Evolutionary conservation across 371 early-diverging fungal species (phyloP).

Genomic region (Batkoa obscura): DNA sequence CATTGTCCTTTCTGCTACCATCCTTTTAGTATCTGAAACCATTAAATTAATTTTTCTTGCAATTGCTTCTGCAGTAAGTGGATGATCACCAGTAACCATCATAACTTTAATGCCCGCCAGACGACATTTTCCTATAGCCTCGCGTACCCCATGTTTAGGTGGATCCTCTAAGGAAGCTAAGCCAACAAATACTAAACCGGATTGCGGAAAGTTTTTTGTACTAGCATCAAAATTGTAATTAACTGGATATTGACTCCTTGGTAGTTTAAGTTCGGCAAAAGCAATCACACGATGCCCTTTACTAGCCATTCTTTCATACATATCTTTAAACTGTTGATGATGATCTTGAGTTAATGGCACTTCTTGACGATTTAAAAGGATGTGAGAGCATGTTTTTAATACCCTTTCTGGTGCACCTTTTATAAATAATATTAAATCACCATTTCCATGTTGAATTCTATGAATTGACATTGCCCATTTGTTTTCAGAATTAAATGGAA

Average conservation of each 20-base stretch:
- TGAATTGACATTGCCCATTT: constrained; percentile 88
- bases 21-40: constrained; percentile 61
- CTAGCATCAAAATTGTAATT: constrained; percentile 47
- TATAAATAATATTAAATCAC: constrained; percentile 49
- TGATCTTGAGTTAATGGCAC: constrained; percentile 38
- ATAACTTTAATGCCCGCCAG: constrained; percentile 83
- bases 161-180: constrained; percentile 80
- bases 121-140: constrained; percentile 78
- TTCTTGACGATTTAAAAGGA: constrained; percentile 24
- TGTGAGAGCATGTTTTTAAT: constrained; percentile 43
- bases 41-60: constrained; percentile 83
- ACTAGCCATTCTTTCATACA: constrained; percentile 65
- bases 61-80: constrained; percentile 69
- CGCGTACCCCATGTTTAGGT: constrained; percentile 93
- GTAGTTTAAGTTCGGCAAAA: constrained; percentile 57
- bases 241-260: constrained; percentile 38
- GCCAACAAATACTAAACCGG: constrained; percentile 63
- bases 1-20: constrained; percentile 41
- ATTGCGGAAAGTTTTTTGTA: constrained; percentile 45
- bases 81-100: constrained; percentile 95
- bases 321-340: constrained; percentile 32
- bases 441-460: constrained; percentile 35
- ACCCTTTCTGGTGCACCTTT: constrained; percentile 93
- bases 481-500: constrained; percentile 88
- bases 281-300: constrained; percentile 90